Percentiles rank a stretch among this genome's conserved stretches.
Evolutionary conservation across 805 yeast species (phyloP).

Genomic region (Metschnikowia baotianmanensis): DNA sequence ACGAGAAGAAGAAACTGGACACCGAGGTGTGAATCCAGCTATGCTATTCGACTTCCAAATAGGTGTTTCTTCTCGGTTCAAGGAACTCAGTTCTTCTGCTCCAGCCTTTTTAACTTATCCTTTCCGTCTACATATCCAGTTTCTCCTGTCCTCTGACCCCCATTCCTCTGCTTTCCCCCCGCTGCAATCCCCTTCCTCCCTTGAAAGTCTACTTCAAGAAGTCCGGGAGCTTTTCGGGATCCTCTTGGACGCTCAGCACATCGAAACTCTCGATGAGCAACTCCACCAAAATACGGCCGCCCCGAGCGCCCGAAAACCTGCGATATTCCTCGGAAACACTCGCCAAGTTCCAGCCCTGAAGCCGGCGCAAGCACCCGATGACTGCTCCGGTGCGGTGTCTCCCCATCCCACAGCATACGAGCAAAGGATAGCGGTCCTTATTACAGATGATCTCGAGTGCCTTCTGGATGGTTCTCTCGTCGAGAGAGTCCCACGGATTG

Average conservation of each 20-base stretch:
- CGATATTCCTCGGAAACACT: constrained; percentile 89
- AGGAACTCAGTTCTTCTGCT: too few species aligned
- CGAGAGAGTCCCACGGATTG: constrained; percentile 95
- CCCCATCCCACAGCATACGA: constrained; percentile 98
- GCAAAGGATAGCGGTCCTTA: constrained; percentile 72
- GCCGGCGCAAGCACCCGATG: constrained; percentile 84
- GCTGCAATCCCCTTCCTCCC: neutral
- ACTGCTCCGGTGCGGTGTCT: constrained; percentile 97
- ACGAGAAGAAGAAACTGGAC: too few species aligned
- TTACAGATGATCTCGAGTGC: constrained; percentile 77
- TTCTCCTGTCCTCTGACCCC: neutral
- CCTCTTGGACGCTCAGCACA: constrained; percentile 33
- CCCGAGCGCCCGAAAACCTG: constrained; percentile 87
- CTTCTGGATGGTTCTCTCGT: constrained; percentile 73
- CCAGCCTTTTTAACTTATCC: too few species aligned
- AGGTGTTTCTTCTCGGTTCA: too few species aligned
- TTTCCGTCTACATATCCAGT: neutral
- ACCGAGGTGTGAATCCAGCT: too few species aligned
- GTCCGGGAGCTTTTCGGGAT: constrained; percentile 31
- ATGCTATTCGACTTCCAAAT: too few species aligned
- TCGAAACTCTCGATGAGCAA: constrained; percentile 69
- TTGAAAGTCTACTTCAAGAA: constrained; percentile 22
- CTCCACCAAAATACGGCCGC: constrained; percentile 91
- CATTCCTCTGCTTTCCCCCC: neutral
- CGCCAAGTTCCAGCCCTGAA: constrained; percentile 98